Evolutionary conservation across 805 yeast genomes (phyloP).

Genomic region (Candida vaughaniae): DNA sequence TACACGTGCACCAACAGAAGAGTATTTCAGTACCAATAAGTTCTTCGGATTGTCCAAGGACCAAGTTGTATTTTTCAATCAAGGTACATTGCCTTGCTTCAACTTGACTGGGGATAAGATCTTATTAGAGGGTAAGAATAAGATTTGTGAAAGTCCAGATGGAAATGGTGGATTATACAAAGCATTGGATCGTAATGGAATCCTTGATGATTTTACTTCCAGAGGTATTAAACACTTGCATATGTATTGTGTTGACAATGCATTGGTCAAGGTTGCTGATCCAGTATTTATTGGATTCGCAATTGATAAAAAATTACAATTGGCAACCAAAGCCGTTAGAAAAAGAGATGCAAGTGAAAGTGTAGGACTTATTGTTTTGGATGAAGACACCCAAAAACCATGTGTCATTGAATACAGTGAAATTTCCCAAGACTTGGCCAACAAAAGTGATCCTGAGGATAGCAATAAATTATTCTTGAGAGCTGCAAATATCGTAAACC

Average conservation of each 20-base stretch:
- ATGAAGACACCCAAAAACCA: constrained; percentile 56
- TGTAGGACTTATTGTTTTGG: constrained; percentile 88
- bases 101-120: constrained; percentile 66
- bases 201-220: constrained; percentile 63
- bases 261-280: constrained; percentile 88
- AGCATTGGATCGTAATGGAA: constrained; percentile 64
- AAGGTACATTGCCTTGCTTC: constrained; percentile 93
- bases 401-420: constrained; percentile 96
- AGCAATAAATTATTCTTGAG: constrained; percentile 60
- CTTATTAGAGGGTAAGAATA: constrained; percentile 53
- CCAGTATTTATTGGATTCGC: constrained; percentile 89
- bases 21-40: constrained; percentile 57
- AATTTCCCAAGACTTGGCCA: constrained; percentile 71
- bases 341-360: constrained; percentile 84
- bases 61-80: constrained; percentile 82
- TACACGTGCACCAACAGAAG: constrained; percentile 72
- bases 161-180: constrained; percentile 97
- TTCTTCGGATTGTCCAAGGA: constrained; percentile 67
- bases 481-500: constrained; percentile 97
- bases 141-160: constrained; percentile 85
- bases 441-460: constrained; percentile 58
- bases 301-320: constrained; percentile 57
- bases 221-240: constrained; percentile 86
- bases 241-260: constrained; percentile 96
- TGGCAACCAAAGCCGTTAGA: constrained; percentile 94